Evolutionary conservation across 345 rosid species (phyloP).

Genomic region (Angophora floribunda): DNA sequence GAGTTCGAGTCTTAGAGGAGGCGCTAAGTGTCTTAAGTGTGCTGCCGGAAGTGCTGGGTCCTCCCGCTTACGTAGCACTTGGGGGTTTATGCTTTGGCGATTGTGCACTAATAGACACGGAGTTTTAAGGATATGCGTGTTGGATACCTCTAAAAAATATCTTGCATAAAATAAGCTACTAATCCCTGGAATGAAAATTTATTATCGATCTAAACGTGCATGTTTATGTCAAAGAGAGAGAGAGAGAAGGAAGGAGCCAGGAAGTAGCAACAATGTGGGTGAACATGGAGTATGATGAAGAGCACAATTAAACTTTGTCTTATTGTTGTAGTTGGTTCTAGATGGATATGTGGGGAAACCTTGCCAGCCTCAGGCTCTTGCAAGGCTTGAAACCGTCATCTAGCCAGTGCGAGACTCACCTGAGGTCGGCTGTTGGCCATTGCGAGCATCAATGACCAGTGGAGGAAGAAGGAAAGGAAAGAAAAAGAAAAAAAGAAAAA

Average conservation of each 20-base stretch:
- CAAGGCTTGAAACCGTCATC: too few species aligned
- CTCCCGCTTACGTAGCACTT: too few species aligned
- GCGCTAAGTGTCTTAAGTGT: too few species aligned
- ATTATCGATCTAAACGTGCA: neutral
- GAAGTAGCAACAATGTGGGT: neutral
- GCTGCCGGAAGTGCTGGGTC: too few species aligned
- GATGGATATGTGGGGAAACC: neutral
- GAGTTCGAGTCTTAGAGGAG: too few species aligned
- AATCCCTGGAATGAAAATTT: neutral
- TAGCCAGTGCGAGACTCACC: too few species aligned
- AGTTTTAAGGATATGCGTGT: neutral
- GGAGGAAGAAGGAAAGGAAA: too few species aligned
- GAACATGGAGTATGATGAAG: neutral
- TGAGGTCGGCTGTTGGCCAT: too few species aligned
- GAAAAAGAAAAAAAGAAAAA: too few species aligned
- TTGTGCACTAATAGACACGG: too few species aligned
- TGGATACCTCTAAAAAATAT: neutral
- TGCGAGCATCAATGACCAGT: too few species aligned
- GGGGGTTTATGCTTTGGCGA: too few species aligned
- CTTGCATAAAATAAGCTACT: neutral
- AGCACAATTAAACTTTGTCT: neutral
- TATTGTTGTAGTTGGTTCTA: neutral
- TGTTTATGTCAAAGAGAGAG: neutral
- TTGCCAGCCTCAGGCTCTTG: rapidly evolving
- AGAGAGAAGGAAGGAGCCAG: neutral